Evolutionary conservation across 352 stramenopile species (phyloP), one percentile per base, ranked within the genome.

Genomic region (Globisporangium acanthophoron): DNA sequence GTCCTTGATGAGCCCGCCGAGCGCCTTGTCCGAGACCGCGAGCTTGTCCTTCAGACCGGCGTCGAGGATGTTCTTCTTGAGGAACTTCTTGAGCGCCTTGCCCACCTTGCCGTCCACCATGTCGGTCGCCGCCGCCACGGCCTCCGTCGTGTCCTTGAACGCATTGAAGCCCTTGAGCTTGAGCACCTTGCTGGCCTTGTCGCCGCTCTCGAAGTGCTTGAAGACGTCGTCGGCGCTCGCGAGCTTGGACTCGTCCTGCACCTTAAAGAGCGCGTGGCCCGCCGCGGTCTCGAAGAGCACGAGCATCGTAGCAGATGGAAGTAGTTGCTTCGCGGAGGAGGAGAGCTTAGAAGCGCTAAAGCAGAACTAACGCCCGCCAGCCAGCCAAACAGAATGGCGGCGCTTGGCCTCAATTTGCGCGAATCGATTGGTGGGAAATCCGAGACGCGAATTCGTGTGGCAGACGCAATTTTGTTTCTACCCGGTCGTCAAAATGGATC

Each of bases 221-320:
- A 80, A 92, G 53, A 98, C 88, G 66, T 96, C 87, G 50, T 97
- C 92, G 50, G 85, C 78, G 59, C 83, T 92, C 59, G 85, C 76
- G 41, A 98, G 53, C 74, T 97, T 98, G 61, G 84, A 83, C 65
- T 98, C 92, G 70, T 98, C 89, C 71, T 96, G 80, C 62, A 99
- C 95, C 87, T 99, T 99, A 70, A 99, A 99, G 31, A 99, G 85
- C 59, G 97, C 98, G 76, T 99, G 98, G 46, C 98, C 98, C 58
- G 96, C 97, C 18, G 97, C 92, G 40, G 98, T 99, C 76, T 99
- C 98, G 69, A 99, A 99, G 39, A 99, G 81, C 61, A 99, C 94
- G 59, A 99, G 84, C 97, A 99, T 99, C 39, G 27, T 45, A 5
- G 33, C 33, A 37, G 40, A 27, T 53, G 50, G n/a, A 16, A 39